phyloP scores from a whole-genome alignment of 441 rosid genomes.

The Capsella rubella region DNA sequence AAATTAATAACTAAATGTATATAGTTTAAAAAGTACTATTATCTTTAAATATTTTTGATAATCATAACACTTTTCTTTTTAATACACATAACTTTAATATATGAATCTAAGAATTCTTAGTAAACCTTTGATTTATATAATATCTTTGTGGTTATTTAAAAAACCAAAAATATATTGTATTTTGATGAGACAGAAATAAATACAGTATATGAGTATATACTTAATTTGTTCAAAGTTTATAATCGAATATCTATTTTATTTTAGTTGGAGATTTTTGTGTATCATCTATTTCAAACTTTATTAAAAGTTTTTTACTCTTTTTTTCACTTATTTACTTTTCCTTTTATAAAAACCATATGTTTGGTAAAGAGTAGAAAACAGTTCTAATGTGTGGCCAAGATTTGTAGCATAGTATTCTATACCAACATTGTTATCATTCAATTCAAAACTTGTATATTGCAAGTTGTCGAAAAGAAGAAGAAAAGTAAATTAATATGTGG shows the following conservation, averaged over 20 bases:
- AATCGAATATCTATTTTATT: neutral
- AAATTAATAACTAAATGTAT: too few relatives aligned
- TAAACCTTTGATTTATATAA: too few relatives aligned
- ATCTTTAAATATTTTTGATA: too few relatives aligned
- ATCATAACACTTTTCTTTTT: too few relatives aligned
- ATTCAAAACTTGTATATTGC: neutral
- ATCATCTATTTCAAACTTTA: neutral
- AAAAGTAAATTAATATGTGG: slow-evolving; percentile 3
- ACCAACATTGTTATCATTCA: neutral
- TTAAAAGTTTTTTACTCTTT: neutral
- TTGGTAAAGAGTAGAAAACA: neutral
- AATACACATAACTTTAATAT: too few relatives aligned
- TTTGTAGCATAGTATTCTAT: neutral
- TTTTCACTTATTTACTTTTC: neutral
- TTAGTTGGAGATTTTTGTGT: neutral
- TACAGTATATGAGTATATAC: neutral
- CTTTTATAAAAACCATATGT: neutral
- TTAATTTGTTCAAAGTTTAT: neutral
- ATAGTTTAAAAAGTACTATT: too few relatives aligned
- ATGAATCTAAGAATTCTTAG: too few relatives aligned
- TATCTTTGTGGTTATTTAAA: too few relatives aligned
- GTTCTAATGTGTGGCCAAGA: neutral
- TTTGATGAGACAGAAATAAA: too few relatives aligned
- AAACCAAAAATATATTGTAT: too few relatives aligned
- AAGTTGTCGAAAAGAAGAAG: neutral